Percentiles rank a stretch among this genome's conserved stretches.
These are phyloP conservation scores for Tillandsia fasciculata DNA, from an alignment of 176 grass and related monocot species.

Conservation along the genomic window DNA sequence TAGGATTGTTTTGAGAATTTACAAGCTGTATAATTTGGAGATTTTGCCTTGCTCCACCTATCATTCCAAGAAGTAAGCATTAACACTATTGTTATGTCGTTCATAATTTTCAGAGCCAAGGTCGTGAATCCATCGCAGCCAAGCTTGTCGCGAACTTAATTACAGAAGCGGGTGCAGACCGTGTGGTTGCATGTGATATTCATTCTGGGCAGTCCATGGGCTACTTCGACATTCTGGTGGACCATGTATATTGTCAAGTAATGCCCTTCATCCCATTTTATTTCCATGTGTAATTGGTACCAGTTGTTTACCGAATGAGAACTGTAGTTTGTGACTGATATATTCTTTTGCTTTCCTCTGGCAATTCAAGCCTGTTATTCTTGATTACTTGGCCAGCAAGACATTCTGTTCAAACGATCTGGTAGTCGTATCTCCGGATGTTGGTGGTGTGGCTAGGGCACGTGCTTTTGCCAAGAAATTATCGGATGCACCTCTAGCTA, in stretches of 20 bases:
- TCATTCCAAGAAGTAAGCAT: background rate
- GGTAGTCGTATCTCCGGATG: conserved; percentile 73
- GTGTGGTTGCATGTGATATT: conserved; percentile 73
- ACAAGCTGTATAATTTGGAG: too few species aligned
- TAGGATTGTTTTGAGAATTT: background rate
- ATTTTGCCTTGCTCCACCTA: background rate
- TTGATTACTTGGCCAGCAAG: conserved; percentile 92
- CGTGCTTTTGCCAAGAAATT: conserved; percentile 73
- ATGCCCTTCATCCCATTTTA: background rate
- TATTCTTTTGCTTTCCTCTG: background rate
- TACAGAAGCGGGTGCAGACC: conserved; percentile 69
- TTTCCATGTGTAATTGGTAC: too few species aligned
- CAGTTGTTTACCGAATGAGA: too few species aligned
- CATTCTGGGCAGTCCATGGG: conserved; percentile 88
- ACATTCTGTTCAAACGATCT: conserved; percentile 59
- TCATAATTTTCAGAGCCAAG: conserved; percentile 30
- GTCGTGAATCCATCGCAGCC: conserved; percentile 63
- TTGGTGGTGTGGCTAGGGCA: conserved; percentile 65
- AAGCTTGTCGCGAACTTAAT: conserved; percentile 87
- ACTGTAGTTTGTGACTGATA: background rate
- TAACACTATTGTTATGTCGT: background rate
- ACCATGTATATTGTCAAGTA: conserved; percentile 71
- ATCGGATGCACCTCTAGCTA: conserved; percentile 71
- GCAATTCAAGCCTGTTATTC: conserved; percentile 55
- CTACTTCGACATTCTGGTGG: conserved; percentile 86